Conservation (phyloP, 1,284 basidiomycete species). For the Rhodofomes roseus region DNA sequence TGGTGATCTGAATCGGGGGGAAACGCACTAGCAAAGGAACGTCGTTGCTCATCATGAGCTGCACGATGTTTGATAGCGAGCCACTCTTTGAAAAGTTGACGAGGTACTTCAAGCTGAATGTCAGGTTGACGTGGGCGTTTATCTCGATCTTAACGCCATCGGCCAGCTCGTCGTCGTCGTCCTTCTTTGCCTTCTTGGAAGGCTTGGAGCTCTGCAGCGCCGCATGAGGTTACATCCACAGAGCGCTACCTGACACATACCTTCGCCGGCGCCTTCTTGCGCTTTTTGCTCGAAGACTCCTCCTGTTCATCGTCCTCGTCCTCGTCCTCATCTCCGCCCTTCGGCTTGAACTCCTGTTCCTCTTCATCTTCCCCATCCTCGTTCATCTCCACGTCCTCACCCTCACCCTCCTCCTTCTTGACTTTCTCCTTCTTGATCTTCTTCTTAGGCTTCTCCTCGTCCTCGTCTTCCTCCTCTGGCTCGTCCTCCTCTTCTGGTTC, state of each 20-base stretch:
- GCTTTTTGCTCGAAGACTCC: conserved; percentile 46
- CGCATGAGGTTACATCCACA: background rate
- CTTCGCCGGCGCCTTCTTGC: conserved; percentile 60
- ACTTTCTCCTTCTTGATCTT: conserved; percentile 39
- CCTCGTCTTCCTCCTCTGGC: conserved; percentile 34
- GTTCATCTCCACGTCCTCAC: conserved; percentile 37
- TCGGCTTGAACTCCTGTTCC: conserved; percentile 42
- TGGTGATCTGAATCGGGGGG: no score
- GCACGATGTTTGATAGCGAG: conserved; percentile 69
- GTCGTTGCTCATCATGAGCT: conserved; percentile 87
- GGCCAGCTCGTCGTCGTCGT: conserved; percentile 36
- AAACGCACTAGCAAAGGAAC: conserved; percentile 78
- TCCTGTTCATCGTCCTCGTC: conserved; percentile 44
- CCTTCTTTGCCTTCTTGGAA: conserved; percentile 51
- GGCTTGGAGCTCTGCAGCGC: conserved; percentile 39
- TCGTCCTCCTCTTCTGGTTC: conserved; percentile 42
- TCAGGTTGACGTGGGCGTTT: conserved; percentile 89
- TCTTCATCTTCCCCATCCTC: conserved; percentile 31
- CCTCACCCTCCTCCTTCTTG: conserved; percentile 43
- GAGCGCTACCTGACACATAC: conserved; percentile 30
- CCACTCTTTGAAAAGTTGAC: conserved; percentile 96
- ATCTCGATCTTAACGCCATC: conserved; percentile 79
- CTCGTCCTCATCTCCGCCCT: conserved; percentile 32
- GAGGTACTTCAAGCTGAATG: conserved; percentile 97
- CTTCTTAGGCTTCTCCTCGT: conserved; percentile 37